A percentile compares a stretch with the other conserved stretches of the same genome.
Evolutionary conservation across 2,329 filamentous ascomycete genomes (phyloP).

Genomic region (Alternaria alternata): DNA sequence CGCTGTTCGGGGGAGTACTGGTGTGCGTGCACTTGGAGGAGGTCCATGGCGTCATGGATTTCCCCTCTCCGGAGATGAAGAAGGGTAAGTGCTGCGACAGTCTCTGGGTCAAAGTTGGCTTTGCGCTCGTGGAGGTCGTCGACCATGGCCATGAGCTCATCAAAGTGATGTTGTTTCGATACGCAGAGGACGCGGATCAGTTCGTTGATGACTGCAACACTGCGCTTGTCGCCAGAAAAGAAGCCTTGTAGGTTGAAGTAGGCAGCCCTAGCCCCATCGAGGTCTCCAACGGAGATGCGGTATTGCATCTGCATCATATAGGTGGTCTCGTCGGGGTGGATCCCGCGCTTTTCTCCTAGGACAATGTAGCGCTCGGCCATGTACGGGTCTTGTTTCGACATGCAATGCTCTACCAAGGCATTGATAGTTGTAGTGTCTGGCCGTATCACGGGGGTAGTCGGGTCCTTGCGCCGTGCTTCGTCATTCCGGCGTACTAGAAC

Average conservation of each 20-base stretch:
- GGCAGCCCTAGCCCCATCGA: slow-evolving; percentile 72
- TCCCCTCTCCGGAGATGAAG: slow-evolving; percentile 80
- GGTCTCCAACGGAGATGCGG: slow-evolving; percentile 74
- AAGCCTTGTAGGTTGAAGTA: slow-evolving; percentile 69
- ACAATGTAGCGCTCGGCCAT: slow-evolving; percentile 76
- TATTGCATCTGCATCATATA: slow-evolving; percentile 79
- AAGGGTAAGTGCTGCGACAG: slow-evolving; percentile 75
- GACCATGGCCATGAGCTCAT: slow-evolving; percentile 75
- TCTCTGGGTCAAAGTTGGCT: slow-evolving; percentile 74
- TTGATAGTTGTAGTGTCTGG: slow-evolving; percentile 81
- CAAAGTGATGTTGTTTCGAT: slow-evolving; percentile 68
- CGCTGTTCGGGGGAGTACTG: slow-evolving; percentile 76
- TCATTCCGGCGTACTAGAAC: slow-evolving; percentile 66
- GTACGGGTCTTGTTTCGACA: slow-evolving; percentile 72
- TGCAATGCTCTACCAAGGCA: slow-evolving; percentile 74
- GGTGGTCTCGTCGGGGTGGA: slow-evolving; percentile 74
- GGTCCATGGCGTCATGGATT: slow-evolving; percentile 79
- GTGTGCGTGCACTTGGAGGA: slow-evolving; percentile 77
- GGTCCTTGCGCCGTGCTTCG: slow-evolving; percentile 52
- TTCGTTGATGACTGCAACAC: slow-evolving; percentile 71
- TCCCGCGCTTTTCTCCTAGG: slow-evolving; percentile 69
- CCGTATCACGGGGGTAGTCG: slow-evolving; percentile 40
- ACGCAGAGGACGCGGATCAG: slow-evolving; percentile 75
- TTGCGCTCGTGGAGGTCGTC: slow-evolving; percentile 75
- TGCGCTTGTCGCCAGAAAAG: slow-evolving; percentile 65